phyloP scores from a whole-genome alignment of 2,329 filamentous ascomycete species.

The Knoxdaviesia capensis region DNA sequence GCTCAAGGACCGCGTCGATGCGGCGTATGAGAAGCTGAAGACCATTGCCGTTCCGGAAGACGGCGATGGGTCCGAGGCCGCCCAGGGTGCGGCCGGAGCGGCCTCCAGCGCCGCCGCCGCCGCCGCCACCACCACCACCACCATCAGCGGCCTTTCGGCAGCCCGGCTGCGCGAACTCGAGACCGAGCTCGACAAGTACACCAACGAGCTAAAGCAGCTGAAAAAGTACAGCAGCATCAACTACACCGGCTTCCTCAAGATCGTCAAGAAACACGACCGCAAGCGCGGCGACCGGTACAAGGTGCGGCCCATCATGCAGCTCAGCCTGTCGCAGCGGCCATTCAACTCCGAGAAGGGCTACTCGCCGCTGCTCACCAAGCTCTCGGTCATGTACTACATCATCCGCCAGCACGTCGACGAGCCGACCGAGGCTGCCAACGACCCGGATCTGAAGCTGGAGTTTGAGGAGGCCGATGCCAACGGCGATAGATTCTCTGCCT shows the following conservation, averaged over 20 bases:
- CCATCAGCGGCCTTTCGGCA: slow-evolving; percentile 19
- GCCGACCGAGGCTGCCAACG: slow-evolving; percentile 14
- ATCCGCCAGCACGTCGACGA: slow-evolving; percentile 67
- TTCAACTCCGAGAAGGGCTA: slow-evolving; percentile 89
- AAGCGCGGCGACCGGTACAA: slow-evolving; percentile 74
- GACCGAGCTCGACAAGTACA: slow-evolving; percentile 67
- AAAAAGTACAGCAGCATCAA: slow-evolving; percentile 93
- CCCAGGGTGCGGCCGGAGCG: slow-evolving; percentile 9
- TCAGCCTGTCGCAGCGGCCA: slow-evolving; percentile 68
- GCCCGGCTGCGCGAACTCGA: slow-evolving; percentile 49
- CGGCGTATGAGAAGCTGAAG: slow-evolving; percentile 48
- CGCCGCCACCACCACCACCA: slow-evolving; percentile 16
- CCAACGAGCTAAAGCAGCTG: slow-evolving; percentile 76
- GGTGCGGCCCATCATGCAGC: slow-evolving; percentile 78
- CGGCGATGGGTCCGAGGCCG: slow-evolving; percentile 15
- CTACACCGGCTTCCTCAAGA: slow-evolving; percentile 95
- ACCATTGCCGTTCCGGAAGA: slow-evolving; percentile 57
- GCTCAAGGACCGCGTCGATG: slow-evolving; percentile 32
- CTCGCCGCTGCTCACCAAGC: slow-evolving; percentile 68
- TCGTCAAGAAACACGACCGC: slow-evolving; percentile 96
- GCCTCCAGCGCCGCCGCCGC: slow-evolving; percentile 6
- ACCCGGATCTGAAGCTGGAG: slow-evolving; percentile 17
- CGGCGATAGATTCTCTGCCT: slow-evolving; percentile 58
- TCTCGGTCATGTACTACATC: slow-evolving; percentile 92
- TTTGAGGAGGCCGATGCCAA: slow-evolving; percentile 29